phyloP scores from a whole-genome alignment of 345 rosid species.

The Hibiscus mutabilis region DNA sequence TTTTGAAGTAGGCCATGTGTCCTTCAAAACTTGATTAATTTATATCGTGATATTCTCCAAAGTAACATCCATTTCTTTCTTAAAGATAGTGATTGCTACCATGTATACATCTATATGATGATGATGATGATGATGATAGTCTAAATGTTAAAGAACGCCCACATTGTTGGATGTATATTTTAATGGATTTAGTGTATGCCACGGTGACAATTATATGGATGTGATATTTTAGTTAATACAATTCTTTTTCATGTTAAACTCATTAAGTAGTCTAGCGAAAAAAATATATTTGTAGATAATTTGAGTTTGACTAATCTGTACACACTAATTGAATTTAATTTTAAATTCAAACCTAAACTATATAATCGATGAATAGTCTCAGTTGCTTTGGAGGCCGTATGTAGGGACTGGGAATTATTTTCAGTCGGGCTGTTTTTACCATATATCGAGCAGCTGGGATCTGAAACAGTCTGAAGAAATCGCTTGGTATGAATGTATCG shows the following conservation, averaged over 20 bases:
- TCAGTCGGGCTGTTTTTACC: too few species aligned
- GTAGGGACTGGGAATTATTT: too few species aligned
- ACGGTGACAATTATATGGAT: background rate
- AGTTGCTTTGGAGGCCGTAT: too few species aligned
- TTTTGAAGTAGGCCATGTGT: background rate
- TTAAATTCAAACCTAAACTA: too few species aligned
- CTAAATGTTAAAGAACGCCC: background rate
- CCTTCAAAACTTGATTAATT: constrained; percentile 3
- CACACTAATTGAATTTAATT: too few species aligned
- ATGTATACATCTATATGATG: background rate
- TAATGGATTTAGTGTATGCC: background rate
- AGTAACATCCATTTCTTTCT: constrained; percentile 13
- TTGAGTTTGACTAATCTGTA: too few species aligned
- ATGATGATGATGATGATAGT: background rate
- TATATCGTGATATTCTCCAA: background rate
- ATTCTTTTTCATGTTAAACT: background rate
- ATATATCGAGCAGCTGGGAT: too few species aligned
- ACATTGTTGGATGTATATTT: background rate
- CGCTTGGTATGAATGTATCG: too few species aligned
- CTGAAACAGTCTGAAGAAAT: too few species aligned
- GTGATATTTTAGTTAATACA: background rate
- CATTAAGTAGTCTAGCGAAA: too few species aligned
- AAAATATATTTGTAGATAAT: too few species aligned
- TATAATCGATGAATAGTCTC: too few species aligned
- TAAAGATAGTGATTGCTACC: background rate